Base-by-base conservation (phyloP, 495 filamentous ascomycete species). In the Penicillium taxi region DNA sequence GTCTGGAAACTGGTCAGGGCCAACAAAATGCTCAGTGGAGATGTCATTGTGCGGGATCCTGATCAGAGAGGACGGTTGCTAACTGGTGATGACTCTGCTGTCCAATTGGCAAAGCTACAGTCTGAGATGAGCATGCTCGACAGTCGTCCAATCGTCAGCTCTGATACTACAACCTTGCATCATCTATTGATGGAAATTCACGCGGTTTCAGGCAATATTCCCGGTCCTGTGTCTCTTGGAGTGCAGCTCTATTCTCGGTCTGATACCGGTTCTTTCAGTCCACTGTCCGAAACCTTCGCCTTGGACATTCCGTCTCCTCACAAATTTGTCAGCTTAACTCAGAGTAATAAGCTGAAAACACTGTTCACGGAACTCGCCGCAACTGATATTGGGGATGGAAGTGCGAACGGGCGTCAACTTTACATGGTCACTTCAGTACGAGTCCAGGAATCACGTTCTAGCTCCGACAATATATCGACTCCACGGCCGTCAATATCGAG, bases 91-190 rank as follows among this genome's bases (percentile, higher is more conserved):
- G 91, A 99, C 57, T 94, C 90, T 0, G 85, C 86, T 24, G 80
- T 96, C 22, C 87, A 95, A 41, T 75, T 96, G 44, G 87, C 88
- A 14, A 85, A 77, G 49, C 69, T 96, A 31, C 91, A 99, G 63
- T 89, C 89, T 4, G 79, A 84, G 44, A 99, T 99, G 91, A 93
- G 86, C 54, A 74, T 96, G 53, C 72, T 99, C 9, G 84, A 94
- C 36, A 81, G 80, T 45, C 75, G 78, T 16, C 88, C 87, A 4
- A 70, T 69, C 4, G 62, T 67, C 5, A 61, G 72, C 13, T 66
- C 75, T 7, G 91, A 96, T 50, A 66, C 73, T 15, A 73, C 83
- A 3, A 75, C 81, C 11, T 61, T 93, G 24, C 81, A 95, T 56
- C 90, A 99, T 56, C 56, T 99, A 4, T 67, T 94, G 39, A 67